These are phyloP conservation scores for Pseudocercospora vitis DNA, from an alignment of 2,329 filamentous ascomycete species.

Conservation along the genomic window DNA sequence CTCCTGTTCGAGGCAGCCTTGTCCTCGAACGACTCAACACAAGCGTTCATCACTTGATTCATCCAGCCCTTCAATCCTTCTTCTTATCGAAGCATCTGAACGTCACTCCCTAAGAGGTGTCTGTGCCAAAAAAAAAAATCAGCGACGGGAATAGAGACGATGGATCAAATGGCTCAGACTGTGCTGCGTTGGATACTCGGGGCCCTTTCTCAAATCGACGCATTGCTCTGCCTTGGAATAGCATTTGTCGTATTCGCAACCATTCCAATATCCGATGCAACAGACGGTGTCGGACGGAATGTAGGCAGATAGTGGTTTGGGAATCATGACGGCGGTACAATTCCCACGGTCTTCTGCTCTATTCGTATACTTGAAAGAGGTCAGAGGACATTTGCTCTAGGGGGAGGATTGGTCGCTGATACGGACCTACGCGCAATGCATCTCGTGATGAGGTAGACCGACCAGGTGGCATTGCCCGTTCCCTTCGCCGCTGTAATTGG, in stretches of 20 bases:
- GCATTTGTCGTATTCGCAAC: conserved; percentile 2
- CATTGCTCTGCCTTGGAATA: not conserved
- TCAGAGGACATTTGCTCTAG: not conserved
- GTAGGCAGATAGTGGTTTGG: not conserved
- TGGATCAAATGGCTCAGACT: too few relatives aligned
- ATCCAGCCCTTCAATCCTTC: not conserved
- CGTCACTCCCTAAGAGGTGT: not conserved
- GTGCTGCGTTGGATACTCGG: not conserved
- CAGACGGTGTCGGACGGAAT: not conserved
- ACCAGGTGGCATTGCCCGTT: not conserved
- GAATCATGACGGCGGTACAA: conserved; percentile 1
- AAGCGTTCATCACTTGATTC: too few relatives aligned
- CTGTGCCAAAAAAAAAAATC: not conserved
- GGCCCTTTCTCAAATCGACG: not conserved
- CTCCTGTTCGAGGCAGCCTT: too few relatives aligned
- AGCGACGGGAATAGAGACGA: not conserved
- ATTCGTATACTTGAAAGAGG: not conserved
- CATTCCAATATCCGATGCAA: conserved; percentile 2
- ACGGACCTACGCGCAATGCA: not conserved
- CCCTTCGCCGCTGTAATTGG: not conserved
- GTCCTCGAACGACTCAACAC: too few relatives aligned
- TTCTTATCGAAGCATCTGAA: conserved; percentile 1
- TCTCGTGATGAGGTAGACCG: not conserved
- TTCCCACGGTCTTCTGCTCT: not conserved
- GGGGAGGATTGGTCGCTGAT: not conserved